Conservation (phyloP, 2,329 filamentous ascomycete species). For the Zelopaecilomyces penicillatus region DNA sequence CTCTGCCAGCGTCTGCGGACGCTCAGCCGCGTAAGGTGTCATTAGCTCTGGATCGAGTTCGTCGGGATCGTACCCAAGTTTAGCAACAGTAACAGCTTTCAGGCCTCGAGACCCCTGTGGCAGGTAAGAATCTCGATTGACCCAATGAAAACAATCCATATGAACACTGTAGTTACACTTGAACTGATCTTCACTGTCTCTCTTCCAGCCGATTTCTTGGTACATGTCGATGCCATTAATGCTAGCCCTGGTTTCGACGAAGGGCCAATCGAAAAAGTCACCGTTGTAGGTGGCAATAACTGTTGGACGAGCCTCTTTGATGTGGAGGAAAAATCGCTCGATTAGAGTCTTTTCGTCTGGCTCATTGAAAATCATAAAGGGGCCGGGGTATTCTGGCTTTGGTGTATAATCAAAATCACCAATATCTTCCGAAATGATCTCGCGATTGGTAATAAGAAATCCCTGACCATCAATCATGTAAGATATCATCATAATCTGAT, state of each 20-base stretch:
- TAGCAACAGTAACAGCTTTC: slow-evolving; percentile 95
- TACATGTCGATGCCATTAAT: slow-evolving; percentile 99
- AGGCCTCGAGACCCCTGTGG: slow-evolving; percentile 94
- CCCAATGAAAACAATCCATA: slow-evolving; percentile 99
- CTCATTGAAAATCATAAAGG: slow-evolving; percentile 98
- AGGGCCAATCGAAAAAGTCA: slow-evolving; percentile 99
- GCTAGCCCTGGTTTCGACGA: slow-evolving; percentile 87
- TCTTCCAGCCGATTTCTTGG: slow-evolving; percentile 92
- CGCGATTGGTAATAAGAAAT: slow-evolving; percentile 94
- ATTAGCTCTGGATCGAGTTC: slow-evolving; percentile 96
- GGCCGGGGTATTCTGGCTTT: slow-evolving; percentile 88
- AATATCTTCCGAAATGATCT: slow-evolving; percentile 97
- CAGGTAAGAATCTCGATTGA: slow-evolving; percentile 95
- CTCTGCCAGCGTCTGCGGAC: slow-evolving; percentile 88
- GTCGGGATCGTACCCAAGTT: slow-evolving; percentile 96
- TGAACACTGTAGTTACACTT: slow-evolving; percentile 94
- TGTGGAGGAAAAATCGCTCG: slow-evolving; percentile 88
- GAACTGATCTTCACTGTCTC: slow-evolving; percentile 92
- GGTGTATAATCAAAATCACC: slow-evolving; percentile 97
- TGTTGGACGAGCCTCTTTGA: slow-evolving; percentile 88
- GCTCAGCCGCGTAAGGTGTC: slow-evolving; percentile 83
- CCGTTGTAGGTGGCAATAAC: slow-evolving; percentile 99
- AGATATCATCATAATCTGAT: slow-evolving; percentile 99
- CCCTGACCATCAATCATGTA: slow-evolving; percentile 99
- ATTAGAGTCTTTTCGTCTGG: slow-evolving; percentile 81